Evolutionary conservation across 257 asterid genomes (phyloP).

Genomic region (Penstemon eatonii): DNA sequence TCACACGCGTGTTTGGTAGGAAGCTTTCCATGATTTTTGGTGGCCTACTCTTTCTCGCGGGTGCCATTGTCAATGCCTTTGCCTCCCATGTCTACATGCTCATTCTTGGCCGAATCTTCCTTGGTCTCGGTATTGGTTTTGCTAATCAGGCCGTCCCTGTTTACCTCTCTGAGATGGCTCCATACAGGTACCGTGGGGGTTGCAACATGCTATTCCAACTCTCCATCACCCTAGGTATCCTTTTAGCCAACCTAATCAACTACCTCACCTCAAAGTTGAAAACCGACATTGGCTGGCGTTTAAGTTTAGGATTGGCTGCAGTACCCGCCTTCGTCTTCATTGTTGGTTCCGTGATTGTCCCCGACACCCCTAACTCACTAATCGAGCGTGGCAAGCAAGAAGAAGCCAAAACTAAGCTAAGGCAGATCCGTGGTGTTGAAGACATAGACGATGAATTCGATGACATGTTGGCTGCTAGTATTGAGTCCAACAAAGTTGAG

Average conservation of each 20-base stretch:
- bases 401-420: constrained; percentile 36
- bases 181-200: constrained; percentile 10
- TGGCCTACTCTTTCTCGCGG: constrained; percentile 8
- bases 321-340: constrained; percentile 42
- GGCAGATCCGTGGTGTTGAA: constrained; percentile 42
- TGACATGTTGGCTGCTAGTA: constrained; percentile 48
- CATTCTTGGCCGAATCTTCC: constrained; percentile 3
- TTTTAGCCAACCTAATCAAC: neutral
- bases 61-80: constrained; percentile 1
- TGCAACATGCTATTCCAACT: constrained; percentile 16
- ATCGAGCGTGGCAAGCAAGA: constrained; percentile 42
- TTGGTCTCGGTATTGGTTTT: constrained; percentile 22
- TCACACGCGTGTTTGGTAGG: neutral
- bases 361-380: constrained; percentile 52
- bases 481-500: constrained; percentile 38
- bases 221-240: constrained; percentile 16
- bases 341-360: constrained; percentile 41
- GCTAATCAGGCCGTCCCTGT: constrained; percentile 18
- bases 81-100: neutral
- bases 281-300: neutral
- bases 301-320: constrained; percentile 20
- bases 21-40: constrained; percentile 8
- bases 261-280: neutral
- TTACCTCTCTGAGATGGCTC: constrained; percentile 22
- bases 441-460: constrained; percentile 43